Conservation (phyloP, 2,329 filamentous ascomycete species). For the Pseudogymnoascus sp. region DNA sequence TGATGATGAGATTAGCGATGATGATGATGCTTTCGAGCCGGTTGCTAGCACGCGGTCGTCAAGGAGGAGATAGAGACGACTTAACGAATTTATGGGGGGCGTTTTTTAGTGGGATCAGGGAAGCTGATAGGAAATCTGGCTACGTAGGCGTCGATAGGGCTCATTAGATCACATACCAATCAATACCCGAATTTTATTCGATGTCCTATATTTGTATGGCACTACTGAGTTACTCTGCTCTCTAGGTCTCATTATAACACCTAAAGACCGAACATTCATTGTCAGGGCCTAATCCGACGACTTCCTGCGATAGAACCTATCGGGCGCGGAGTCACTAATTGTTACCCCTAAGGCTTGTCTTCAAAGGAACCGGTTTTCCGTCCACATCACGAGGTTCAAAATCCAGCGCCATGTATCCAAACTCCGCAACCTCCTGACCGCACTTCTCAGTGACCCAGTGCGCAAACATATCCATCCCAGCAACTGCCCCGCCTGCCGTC, state of each 20-base stretch:
- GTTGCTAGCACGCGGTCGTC: background rate
- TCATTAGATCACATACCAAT: slow-evolving; percentile 2
- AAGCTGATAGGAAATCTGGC: background rate
- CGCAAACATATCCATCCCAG: slow-evolving; percentile 46
- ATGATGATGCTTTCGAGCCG: slow-evolving; percentile 52
- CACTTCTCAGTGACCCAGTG: slow-evolving; percentile 25
- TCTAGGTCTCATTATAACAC: background rate
- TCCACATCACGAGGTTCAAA: slow-evolving; percentile 25
- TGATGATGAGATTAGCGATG: slow-evolving; percentile 58
- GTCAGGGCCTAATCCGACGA: background rate
- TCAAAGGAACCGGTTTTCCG: background rate
- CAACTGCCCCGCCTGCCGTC: slow-evolving; percentile 41
- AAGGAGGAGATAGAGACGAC: background rate
- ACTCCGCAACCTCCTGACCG: slow-evolving; percentile 20
- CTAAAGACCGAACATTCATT: background rate
- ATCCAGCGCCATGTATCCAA: slow-evolving; percentile 20
- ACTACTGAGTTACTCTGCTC: background rate
- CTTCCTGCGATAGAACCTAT: background rate
- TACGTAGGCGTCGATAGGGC: background rate
- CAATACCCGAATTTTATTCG: background rate
- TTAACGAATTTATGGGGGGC: background rate
- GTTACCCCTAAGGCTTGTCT: background rate
- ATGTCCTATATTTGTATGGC: background rate
- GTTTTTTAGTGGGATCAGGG: background rate
- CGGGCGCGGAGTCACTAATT: background rate